Evolutionary conservation across 257 asterid species (phyloP), one percentile per base, ranked within the genome.

Genomic region (Solanum tacnaense): DNA sequence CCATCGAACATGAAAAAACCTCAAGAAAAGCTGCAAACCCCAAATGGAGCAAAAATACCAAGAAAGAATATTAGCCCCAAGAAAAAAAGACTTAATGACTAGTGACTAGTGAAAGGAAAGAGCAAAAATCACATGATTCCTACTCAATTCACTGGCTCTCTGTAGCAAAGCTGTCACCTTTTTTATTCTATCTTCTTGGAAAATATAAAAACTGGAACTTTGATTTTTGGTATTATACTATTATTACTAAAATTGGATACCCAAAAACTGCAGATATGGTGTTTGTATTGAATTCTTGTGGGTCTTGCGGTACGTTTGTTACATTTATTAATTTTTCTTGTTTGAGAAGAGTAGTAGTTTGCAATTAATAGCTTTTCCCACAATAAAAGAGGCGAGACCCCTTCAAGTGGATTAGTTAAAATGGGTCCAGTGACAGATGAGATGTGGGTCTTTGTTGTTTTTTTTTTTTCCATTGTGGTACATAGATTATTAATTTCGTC

Each of bases 121-220:
- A 73, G 92, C 85, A 87, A 18, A 90, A 86, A 88, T 94, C 96
- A 95, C 97, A 92, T 88, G 98, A 93, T 93, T 92, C 94, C 79
- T 89, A 87, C 91, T 87, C 86, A 88, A 81, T 81, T 46, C 56
- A 87, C 88, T 41, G 86, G 70, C 73, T 83, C 88, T 87, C 82
- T 81, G 89, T 73, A 84, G 35, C 89, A 84, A 85, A 60, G 87
- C 75, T 85, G 84, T 62, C 68, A 34, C 23, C 65, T 86, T 86
- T 86, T 15, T 38, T 29, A 29, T n/a, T 56, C 74, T 49, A 38
- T 70, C 49, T 88, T 84, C 85, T 84, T 62, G 62, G 79, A 29
- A 73, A 67, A 44, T 32, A 82, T 34, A 49, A 67, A 70, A 34
- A 70, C 72, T 34, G 36, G n/a, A 83, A 72, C 70, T 88, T 88